A percentile compares a stretch with the other conserved stretches of the same genome.
These are phyloP conservation scores for Jasminum sambac DNA, from an alignment of 257 asterid genomes.

Conservation along the genomic window DNA sequence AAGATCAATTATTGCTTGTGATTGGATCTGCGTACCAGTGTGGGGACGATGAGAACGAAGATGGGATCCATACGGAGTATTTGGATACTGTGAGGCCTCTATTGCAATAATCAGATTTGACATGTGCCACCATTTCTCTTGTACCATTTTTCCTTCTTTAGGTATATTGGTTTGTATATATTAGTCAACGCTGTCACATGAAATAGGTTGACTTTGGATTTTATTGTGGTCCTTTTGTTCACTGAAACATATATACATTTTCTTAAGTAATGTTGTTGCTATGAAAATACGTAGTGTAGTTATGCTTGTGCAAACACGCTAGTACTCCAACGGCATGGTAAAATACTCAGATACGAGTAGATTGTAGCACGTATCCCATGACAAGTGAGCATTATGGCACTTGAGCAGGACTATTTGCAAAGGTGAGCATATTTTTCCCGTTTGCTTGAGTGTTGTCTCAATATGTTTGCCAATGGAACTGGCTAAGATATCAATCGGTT, in stretches of 20 bases:
- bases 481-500: too few species aligned
- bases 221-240: background rate
- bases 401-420: too few species aligned
- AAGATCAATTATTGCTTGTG: constrained; percentile 40
- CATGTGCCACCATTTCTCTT: background rate
- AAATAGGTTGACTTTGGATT: constrained; percentile 7
- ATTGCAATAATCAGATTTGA: constrained; percentile 28
- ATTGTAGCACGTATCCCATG: too few species aligned
- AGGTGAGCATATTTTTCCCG: too few species aligned
- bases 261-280: background rate
- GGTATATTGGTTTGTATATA: background rate
- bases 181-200: constrained; percentile 24
- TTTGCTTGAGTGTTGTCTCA: too few species aligned
- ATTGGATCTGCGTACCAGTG: constrained; percentile 23
- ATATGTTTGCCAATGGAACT: too few species aligned
- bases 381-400: too few species aligned
- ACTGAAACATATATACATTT: too few species aligned
- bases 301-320: too few species aligned
- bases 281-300: too few species aligned
- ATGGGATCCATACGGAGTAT: constrained; percentile 42
- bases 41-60: constrained; percentile 28
- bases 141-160: background rate
- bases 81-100: constrained; percentile 44
- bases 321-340: too few species aligned
- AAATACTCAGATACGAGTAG: too few species aligned